Conservation (phyloP, 2,329 filamentous ascomycete species). For the Biscogniauxia mediterranea region DNA sequence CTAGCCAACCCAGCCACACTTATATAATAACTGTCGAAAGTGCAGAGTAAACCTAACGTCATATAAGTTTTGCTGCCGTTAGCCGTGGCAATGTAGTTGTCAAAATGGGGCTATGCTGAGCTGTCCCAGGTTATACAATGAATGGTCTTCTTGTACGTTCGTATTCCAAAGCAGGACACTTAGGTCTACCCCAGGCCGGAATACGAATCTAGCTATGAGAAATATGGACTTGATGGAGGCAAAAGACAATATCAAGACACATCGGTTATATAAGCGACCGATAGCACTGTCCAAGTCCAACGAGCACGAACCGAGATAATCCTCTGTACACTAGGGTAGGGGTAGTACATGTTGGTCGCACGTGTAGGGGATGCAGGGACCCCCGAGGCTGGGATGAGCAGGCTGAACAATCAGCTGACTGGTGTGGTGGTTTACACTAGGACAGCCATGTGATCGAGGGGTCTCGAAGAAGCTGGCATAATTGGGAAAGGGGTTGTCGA, state of each 20-base stretch:
- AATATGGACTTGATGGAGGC: background rate
- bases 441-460: background rate
- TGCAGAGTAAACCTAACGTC: too few species aligned
- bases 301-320: background rate
- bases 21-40: too few species aligned
- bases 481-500: conserved; percentile 1
- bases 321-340: background rate
- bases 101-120: background rate
- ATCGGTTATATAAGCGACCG: background rate
- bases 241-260: background rate
- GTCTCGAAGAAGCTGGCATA: background rate
- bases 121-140: too few species aligned
- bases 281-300: background rate
- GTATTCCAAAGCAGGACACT: background rate
- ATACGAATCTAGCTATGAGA: background rate
- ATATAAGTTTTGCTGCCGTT: background rate
- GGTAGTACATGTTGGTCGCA: background rate
- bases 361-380: conserved; percentile 5
- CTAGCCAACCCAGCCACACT: too few species aligned
- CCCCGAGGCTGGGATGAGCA: conserved; percentile 11
- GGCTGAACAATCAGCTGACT: conserved; percentile 19
- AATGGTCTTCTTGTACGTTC: background rate
- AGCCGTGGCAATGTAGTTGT: background rate
- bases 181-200: background rate
- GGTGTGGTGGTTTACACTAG: conserved; percentile 3